Conservation (phyloP, 2,329 filamentous ascomycete species). For the Phaeomoniella chlamydospora region DNA sequence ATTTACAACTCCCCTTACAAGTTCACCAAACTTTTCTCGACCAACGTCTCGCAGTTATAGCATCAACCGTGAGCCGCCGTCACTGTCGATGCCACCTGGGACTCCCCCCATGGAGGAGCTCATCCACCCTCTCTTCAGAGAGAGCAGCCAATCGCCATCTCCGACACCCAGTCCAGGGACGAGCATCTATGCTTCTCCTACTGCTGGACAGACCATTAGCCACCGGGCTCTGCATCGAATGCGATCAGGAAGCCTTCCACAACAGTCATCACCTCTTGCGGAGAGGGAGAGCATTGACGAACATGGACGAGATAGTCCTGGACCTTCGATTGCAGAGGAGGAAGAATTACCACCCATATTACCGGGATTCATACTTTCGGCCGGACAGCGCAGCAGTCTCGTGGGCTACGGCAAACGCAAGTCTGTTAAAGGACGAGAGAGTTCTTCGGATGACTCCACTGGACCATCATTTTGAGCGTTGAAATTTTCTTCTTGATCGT, state of each 20-base stretch:
- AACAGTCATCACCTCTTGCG: constrained; percentile 11
- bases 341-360: constrained; percentile 13
- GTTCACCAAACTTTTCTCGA: constrained; percentile 13
- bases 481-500: too few species aligned
- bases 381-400: constrained; percentile 22
- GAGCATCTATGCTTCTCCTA: constrained; percentile 38
- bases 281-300: constrained; percentile 10
- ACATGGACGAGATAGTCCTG: constrained; percentile 10
- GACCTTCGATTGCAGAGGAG: constrained; percentile 10
- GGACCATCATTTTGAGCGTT: too few species aligned
- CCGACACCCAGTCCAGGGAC: constrained; percentile 37
- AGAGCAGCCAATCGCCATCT: constrained; percentile 36
- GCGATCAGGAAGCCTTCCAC: constrained; percentile 18
- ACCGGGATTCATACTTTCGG: constrained; percentile 26
- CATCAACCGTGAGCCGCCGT: neutral
- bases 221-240: constrained; percentile 20
- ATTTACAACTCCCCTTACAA: constrained; percentile 11
- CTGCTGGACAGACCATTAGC: constrained; percentile 37
- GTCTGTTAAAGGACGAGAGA: constrained; percentile 6
- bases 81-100: neutral
- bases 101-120: constrained; percentile 28
- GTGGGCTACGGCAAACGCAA: constrained; percentile 13
- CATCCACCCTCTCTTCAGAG: constrained; percentile 44
- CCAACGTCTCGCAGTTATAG: constrained; percentile 9
- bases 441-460: constrained; percentile 1